phyloP scores from a whole-genome alignment of 768 basidiomycete species.

The Artomyces pyxidatus region DNA sequence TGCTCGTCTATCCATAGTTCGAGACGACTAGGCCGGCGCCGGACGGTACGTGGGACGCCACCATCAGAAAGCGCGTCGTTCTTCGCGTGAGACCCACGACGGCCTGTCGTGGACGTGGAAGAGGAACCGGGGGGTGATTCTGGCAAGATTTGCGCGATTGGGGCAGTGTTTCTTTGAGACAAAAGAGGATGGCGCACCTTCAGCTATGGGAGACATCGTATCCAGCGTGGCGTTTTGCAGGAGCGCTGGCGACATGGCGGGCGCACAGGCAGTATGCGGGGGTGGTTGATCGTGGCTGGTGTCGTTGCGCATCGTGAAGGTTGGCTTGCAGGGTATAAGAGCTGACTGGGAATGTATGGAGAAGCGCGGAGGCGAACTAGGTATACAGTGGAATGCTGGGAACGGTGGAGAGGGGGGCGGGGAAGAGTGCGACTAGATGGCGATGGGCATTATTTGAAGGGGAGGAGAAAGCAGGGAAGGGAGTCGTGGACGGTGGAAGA shows the following conservation, averaged over 20 bases:
- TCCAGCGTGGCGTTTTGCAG: neutral
- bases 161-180: neutral
- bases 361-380: neutral
- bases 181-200: neutral
- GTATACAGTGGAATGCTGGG: neutral
- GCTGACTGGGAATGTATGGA: neutral
- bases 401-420: neutral
- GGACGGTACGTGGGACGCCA: conserved; percentile 18
- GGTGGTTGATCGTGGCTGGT: conserved; percentile 3
- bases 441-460: neutral
- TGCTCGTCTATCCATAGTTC: conserved; percentile 40
- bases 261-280: neutral
- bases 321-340: conserved; percentile 6
- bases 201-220: neutral
- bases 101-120: neutral
- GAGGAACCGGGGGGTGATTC: neutral
- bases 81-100: neutral
- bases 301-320: conserved; percentile 10
- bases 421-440: neutral
- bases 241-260: conserved; percentile 1
- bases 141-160: neutral
- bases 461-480: neutral
- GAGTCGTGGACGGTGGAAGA: neutral
- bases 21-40: conserved; percentile 31
- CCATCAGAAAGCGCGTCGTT: conserved; percentile 13